These are phyloP conservation scores for Ophiocordyceps camponoti-floridani DNA, from an alignment of 2,329 filamentous ascomycete genomes.

Conservation along the genomic window DNA sequence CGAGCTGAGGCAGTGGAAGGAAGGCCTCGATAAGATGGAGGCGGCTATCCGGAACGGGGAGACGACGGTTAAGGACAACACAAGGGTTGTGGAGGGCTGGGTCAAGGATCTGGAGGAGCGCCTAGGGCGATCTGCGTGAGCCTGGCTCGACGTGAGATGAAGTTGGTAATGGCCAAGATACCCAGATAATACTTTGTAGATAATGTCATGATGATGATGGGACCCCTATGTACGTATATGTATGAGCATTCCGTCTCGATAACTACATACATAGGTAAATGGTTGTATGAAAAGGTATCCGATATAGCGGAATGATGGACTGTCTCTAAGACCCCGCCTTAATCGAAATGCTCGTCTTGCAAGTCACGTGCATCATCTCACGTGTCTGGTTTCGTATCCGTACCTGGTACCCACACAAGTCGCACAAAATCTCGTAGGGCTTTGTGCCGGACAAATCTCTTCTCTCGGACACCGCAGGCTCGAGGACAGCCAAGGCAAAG, in stretches of 20 bases:
- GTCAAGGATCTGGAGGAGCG: slow-evolving; percentile 72
- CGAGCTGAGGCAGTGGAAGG: slow-evolving; percentile 75
- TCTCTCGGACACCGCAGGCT: background rate
- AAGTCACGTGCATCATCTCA: too few species aligned
- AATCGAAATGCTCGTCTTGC: too few species aligned
- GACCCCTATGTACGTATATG: too few species aligned
- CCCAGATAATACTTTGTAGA: background rate
- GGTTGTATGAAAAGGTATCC: too few species aligned
- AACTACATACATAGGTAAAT: too few species aligned
- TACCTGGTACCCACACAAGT: too few species aligned
- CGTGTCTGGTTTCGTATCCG: too few species aligned
- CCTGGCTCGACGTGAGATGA: background rate
- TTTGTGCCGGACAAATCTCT: background rate
- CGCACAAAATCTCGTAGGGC: background rate
- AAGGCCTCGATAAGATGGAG: slow-evolving; percentile 66
- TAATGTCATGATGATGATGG: too few species aligned
- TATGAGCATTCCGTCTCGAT: too few species aligned
- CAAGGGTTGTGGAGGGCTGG: slow-evolving; percentile 74
- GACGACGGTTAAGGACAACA: slow-evolving; percentile 56
- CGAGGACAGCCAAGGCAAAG: background rate
- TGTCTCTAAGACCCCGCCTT: too few species aligned
- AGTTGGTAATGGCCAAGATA: slow-evolving; percentile 2
- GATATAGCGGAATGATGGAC: too few species aligned
- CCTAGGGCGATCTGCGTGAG: slow-evolving; percentile 38
- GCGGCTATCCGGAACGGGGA: slow-evolving; percentile 53